These are phyloP conservation scores for Leptographium radiaticola DNA, from an alignment of 2,329 filamentous ascomycete species.

Conservation along the genomic window DNA sequence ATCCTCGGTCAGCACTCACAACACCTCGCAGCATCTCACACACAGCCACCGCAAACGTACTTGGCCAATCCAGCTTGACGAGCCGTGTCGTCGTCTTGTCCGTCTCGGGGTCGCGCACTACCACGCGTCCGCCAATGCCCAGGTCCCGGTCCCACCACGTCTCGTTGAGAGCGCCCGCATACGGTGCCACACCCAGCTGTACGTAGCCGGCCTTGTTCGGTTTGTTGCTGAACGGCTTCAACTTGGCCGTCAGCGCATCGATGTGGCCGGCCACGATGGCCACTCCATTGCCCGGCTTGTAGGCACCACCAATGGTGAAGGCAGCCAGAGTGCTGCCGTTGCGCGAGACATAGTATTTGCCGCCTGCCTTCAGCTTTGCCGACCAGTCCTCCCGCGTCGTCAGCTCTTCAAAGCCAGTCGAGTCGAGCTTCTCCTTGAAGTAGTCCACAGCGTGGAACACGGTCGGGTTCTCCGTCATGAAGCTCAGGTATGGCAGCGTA, in stretches of 20 bases:
- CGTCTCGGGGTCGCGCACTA: constrained; percentile 59
- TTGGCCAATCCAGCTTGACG: constrained; percentile 88
- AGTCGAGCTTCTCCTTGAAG: constrained; percentile 59
- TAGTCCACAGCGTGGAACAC: constrained; percentile 81
- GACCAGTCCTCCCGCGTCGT: constrained; percentile 69
- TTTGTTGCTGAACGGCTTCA: constrained; percentile 84
- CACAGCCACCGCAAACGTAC: constrained; percentile 19
- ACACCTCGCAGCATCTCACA: neutral
- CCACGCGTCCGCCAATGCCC: constrained; percentile 75
- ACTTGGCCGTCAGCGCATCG: constrained; percentile 76
- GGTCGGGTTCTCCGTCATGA: constrained; percentile 81
- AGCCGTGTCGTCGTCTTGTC: constrained; percentile 71
- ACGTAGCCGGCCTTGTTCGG: constrained; percentile 74
- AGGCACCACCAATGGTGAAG: constrained; percentile 22
- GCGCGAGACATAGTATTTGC: constrained; percentile 23
- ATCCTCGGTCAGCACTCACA: neutral
- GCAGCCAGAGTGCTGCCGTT: constrained; percentile 24
- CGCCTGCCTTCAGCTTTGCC: constrained; percentile 57
- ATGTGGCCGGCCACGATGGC: constrained; percentile 68
- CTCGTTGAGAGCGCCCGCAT: constrained; percentile 72
- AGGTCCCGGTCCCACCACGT: constrained; percentile 98
- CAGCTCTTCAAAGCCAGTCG: constrained; percentile 64
- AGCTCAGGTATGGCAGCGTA: constrained; percentile 73
- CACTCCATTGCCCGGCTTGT: constrained; percentile 23
- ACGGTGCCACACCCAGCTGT: constrained; percentile 84